Evolutionary conservation across 1,139 yeast species (phyloP).

Genomic region (Hemisphaericaspora subhashii): DNA sequence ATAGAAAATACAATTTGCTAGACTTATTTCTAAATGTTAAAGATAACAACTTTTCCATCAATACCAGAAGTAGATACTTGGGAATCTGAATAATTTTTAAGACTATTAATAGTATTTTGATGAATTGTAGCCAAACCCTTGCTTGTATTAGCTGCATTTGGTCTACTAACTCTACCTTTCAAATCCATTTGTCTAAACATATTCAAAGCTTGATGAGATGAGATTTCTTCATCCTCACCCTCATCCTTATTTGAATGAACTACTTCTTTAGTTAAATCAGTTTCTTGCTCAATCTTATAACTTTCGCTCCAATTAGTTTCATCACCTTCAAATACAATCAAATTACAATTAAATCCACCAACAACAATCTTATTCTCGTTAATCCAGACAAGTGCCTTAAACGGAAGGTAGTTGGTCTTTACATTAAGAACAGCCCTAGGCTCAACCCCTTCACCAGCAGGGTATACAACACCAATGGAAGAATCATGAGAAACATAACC

Average conservation of each 20-base stretch:
- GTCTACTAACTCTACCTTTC: constrained; percentile 72
- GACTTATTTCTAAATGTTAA: constrained; percentile 28
- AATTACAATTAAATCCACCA: constrained; percentile 93
- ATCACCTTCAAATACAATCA: constrained; percentile 77
- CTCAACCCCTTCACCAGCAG: constrained; percentile 66
- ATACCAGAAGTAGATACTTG: constrained; percentile 55
- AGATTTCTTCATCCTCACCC: constrained; percentile 59
- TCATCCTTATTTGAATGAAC: constrained; percentile 22
- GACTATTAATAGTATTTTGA: constrained; percentile 83
- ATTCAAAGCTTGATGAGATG: constrained; percentile 81
- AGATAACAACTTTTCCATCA: constrained; percentile 85
- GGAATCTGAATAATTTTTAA: constrained; percentile 58
- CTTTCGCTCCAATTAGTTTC: constrained; percentile 67
- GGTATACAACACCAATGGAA: constrained; percentile 72
- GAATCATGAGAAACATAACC: constrained; percentile 84
- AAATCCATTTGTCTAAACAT: constrained; percentile 96
- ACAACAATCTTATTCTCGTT: constrained; percentile 68
- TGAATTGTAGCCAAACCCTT: constrained; percentile 74
- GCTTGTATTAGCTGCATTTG: constrained; percentile 29
- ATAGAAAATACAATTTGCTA: not conserved
- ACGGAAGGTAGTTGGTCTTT: constrained; percentile 79
- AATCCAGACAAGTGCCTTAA: constrained; percentile 70
- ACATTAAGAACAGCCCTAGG: constrained; percentile 45
- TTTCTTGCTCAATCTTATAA: constrained; percentile 59
- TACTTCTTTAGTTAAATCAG: constrained; percentile 43